These are phyloP conservation scores for Metschnikowia peoriensis DNA, from an alignment of 805 yeast genomes.

Conservation along the genomic window DNA sequence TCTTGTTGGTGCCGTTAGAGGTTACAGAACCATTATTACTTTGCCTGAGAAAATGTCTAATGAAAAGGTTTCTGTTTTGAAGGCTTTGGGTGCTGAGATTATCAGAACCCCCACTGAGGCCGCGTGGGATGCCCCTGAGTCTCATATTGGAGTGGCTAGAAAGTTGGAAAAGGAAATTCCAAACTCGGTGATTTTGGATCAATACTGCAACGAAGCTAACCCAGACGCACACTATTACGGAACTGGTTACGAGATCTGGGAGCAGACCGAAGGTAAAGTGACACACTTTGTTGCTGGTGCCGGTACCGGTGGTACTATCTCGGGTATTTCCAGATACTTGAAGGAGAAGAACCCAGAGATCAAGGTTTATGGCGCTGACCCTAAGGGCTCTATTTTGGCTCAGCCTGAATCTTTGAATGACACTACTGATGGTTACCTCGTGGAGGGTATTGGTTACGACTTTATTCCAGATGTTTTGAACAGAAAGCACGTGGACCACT, in stretches of 20 bases:
- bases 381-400: conserved; percentile 82
- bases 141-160: conserved; percentile 85
- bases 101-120: conserved; percentile 91
- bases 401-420: conserved; percentile 69
- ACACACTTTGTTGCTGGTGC: conserved; percentile 86
- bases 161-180: conserved; percentile 80
- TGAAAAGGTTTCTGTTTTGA: conserved; percentile 83
- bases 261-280: conserved; percentile 69
- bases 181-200: conserved; percentile 80
- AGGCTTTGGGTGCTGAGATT: conserved; percentile 88
- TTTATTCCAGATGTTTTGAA: conserved; percentile 79
- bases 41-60: conserved; percentile 91
- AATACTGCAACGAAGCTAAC: conserved; percentile 73
- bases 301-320: conserved; percentile 94
- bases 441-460: conserved; percentile 91
- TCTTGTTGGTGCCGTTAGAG: conserved; percentile 80
- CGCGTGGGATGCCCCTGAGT: conserved; percentile 90
- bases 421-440: conserved; percentile 61
- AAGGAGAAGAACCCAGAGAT: conserved; percentile 67
- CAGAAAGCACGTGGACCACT: conserved; percentile 62
- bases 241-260: conserved; percentile 84
- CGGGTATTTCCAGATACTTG: conserved; percentile 83
- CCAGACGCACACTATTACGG: conserved; percentile 83
- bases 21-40: conserved; percentile 83
- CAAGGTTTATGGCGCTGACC: conserved; percentile 77